A percentile compares a stretch with the other conserved stretches of the same genome.
Evolutionary conservation across 1,284 basidiomycete genomes (phyloP).

Genomic region (Sutorius eximius): DNA sequence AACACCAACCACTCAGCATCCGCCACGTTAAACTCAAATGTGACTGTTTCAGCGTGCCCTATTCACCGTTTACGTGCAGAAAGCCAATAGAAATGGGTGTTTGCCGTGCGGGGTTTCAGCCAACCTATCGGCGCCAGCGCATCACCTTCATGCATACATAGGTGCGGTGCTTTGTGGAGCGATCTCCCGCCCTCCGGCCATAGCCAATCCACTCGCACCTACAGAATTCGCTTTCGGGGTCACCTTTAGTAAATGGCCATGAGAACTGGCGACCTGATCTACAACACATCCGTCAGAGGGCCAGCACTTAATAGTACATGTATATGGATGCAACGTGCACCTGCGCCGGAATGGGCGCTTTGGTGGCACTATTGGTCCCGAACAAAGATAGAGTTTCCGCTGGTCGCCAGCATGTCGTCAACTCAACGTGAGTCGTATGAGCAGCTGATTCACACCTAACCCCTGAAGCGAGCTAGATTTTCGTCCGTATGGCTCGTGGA

Average conservation of each 20-base stretch:
- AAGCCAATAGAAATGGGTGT: neutral
- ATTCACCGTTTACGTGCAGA: neutral
- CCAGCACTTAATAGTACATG: neutral
- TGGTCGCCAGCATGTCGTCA: neutral
- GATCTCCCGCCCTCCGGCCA: constrained; percentile 2
- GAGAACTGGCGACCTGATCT: constrained; percentile 13
- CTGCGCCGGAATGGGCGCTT: constrained; percentile 8
- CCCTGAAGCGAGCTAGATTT: constrained; percentile 3
- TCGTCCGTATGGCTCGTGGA: neutral
- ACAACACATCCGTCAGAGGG: constrained; percentile 1
- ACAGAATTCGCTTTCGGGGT: neutral
- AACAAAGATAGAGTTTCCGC: neutral
- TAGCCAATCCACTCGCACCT: neutral
- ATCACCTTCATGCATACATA: neutral
- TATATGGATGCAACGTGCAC: constrained; percentile 9
- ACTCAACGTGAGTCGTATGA: constrained; percentile 6
- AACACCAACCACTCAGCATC: neutral
- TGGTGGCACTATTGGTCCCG: constrained; percentile 9
- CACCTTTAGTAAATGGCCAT: constrained; percentile 4
- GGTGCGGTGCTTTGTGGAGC: constrained; percentile 14
- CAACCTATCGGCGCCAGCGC: neutral
- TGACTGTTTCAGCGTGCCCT: neutral
- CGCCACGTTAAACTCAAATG: neutral
- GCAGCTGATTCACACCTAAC: neutral
- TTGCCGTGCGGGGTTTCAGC: neutral